Evolutionary conservation across 2,329 filamentous ascomycete species (phyloP).

Genomic region (Neofusicoccum umdonicola): DNA sequence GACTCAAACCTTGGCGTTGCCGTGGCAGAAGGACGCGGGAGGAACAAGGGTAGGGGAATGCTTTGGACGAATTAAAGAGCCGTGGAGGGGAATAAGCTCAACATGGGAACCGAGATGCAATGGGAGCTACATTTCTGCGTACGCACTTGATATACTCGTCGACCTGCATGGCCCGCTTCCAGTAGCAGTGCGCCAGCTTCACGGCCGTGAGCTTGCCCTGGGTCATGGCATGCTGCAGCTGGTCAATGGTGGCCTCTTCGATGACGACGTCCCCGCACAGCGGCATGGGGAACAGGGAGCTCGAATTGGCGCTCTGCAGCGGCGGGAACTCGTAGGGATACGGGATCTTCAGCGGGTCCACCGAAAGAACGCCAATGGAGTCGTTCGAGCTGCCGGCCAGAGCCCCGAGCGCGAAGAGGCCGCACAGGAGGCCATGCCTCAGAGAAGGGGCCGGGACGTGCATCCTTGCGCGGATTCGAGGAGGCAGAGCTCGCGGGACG

Average conservation of each 20-base stretch:
- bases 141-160: conserved; percentile 35
- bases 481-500: too few relatives aligned
- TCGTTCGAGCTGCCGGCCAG: neutral
- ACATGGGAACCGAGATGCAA: too few relatives aligned
- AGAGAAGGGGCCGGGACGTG: neutral
- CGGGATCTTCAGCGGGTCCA: conserved; percentile 22
- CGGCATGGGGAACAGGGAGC: conserved; percentile 60
- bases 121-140: neutral
- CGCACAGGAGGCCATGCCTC: neutral
- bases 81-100: too few relatives aligned
- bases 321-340: conserved; percentile 37
- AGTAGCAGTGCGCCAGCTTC: conserved; percentile 38
- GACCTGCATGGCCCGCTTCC: conserved; percentile 60
- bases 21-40: too few relatives aligned
- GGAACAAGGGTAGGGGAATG: too few relatives aligned
- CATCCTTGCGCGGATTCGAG: neutral
- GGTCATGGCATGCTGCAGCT: conserved; percentile 60
- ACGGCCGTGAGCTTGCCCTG: conserved; percentile 52
- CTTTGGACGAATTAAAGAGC: too few relatives aligned
- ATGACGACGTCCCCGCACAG: conserved; percentile 59
- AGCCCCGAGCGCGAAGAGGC: neutral
- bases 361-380: neutral
- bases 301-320: neutral
- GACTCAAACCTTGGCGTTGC: too few relatives aligned
- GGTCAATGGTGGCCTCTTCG: conserved; percentile 68